A percentile compares a stretch with the other conserved stretches of the same genome.
Conservation (phyloP, 768 basidiomycete species). For the Leccinum subtestaceum region DNA sequence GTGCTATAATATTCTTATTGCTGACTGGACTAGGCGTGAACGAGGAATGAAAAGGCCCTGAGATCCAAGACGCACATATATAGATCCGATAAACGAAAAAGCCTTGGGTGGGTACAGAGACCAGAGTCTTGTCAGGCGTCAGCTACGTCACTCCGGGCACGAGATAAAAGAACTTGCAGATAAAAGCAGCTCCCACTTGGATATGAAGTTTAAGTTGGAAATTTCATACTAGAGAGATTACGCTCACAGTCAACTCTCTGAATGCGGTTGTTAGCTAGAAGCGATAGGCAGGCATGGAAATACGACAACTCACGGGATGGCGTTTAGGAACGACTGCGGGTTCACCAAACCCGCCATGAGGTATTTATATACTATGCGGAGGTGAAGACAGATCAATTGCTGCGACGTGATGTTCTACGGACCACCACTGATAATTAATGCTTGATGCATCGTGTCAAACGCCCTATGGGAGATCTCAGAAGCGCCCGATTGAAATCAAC, state of each 20-base stretch:
- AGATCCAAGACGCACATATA: neutral
- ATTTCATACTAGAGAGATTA: neutral
- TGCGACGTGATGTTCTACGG: neutral
- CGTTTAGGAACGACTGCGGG: neutral
- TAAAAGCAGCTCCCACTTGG: neutral
- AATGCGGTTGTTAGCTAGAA: neutral
- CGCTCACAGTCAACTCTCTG: neutral
- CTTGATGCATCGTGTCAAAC: slow-evolving; percentile 1
- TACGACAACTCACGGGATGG: neutral
- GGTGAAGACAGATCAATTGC: neutral
- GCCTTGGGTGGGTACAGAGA: neutral
- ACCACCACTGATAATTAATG: slow-evolving; percentile 4
- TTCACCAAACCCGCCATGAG: slow-evolving; percentile 1
- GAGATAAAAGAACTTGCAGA: neutral
- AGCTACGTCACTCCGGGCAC: neutral
- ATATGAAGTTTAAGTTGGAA: neutral
- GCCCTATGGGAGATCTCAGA: neutral
- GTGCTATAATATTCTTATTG: neutral
- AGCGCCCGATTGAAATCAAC: neutral
- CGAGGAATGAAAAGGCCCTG: neutral
- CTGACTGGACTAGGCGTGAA: neutral
- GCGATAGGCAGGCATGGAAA: neutral
- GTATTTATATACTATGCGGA: neutral
- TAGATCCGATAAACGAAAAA: slow-evolving; percentile 1
- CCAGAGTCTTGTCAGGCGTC: neutral